Evolutionary conservation across 2,329 filamentous ascomycete species (phyloP), one percentile per base, ranked within the genome.

Genomic region (Exutisphaerella laricina): DNA sequence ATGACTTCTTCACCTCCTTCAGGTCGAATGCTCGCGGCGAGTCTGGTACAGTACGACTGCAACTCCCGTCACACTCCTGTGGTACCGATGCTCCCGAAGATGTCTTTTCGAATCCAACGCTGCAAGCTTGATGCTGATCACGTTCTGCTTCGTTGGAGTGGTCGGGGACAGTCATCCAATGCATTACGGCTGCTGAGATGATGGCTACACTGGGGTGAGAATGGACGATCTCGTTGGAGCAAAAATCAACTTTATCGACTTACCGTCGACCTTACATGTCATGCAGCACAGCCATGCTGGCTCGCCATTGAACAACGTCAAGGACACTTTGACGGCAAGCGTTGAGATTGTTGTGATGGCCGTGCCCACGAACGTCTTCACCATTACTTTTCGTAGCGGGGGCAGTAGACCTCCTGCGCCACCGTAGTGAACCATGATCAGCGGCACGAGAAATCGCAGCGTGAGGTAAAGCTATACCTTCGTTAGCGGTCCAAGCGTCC

Each of bases 181-280:
- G 50, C 4, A 53, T 42, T 14, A 44, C 34, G 4, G 38, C 33
- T 20, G 42, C 45, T 22, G 39, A 37, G 20, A 53, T 46, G 32
- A 53, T 38, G 9, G 45, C 50, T 51, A 20, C 13, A 17, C 22
- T 4, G 21, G 12, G 12, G 30, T 50, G 16, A 48, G 45, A 7
- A 26, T 32, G n/a, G 28, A 22, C 18, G 9, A 17, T 13, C 10
- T 10, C n/a, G 3, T 5, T 12, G 10, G 18, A 5, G 7, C 10
- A 22, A 4, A 5, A n/a, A n/a, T n/a, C n/a, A n/a, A 12, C 13
- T 3, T 5, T 17, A 17, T 17, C 9, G n/a, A 14, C 39, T 25
- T 32, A 51, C 49, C 49, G 18, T 53, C 50, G n/a, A 53, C 38
- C 18, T 53, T 53, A 39, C 50, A 53, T 8, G 45, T 51, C 50